Base-by-base conservation (phyloP, 2,329 filamentous ascomycete species). In the Alternaria novae-zelandiae region DNA sequence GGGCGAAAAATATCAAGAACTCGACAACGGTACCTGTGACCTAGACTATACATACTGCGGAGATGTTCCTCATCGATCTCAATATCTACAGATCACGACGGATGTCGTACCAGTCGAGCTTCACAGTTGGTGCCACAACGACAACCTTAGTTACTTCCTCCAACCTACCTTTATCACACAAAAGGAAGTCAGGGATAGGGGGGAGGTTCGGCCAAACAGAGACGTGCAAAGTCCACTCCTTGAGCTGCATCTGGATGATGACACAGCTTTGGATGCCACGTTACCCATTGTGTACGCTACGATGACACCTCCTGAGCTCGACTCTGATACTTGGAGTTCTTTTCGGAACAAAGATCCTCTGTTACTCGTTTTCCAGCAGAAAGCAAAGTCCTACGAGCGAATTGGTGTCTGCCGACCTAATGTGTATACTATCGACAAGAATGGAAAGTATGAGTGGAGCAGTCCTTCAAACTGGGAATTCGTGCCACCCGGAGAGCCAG, bases 321-420 rank as follows among this genome's bases (percentile, higher is more conserved):
- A 2, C 5, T 41, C 9, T 17, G 36, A 1, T 11, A 17, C 9
- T 17, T 41, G 32, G 32, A 10, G 7, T 3, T 41, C 32, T 1
- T n/a, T 36, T 5, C 15, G 0, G 15, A 4, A 4, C 15, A 36
- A 4, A n/a, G 0, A 1, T 36, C 3, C 7, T 4, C 1, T 36
- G 13, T 41, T 41, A 2, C 15, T 41, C 36, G 0, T 41, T 41
- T 17, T 41, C 36, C 36, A 41, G 36, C 4, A 41, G 36, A 17
- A 41, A 41, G 36, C 8, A 17, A 41, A 41, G 4, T 41, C 36
- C 5, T 41, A 41, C n/a, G 36, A 41, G 36, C 15, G 36, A 0
- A 11, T 41, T 2, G 36, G 36, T 5, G 4, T 5, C 3, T 17
- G 15, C 8, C 0, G 0, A 0, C 4, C 8, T 10, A 0, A 5